Percentiles rank a stretch among this genome's conserved stretches.
Conservation (phyloP, 495 filamentous ascomycete genomes). For the Cryomyces antarcticus region DNA sequence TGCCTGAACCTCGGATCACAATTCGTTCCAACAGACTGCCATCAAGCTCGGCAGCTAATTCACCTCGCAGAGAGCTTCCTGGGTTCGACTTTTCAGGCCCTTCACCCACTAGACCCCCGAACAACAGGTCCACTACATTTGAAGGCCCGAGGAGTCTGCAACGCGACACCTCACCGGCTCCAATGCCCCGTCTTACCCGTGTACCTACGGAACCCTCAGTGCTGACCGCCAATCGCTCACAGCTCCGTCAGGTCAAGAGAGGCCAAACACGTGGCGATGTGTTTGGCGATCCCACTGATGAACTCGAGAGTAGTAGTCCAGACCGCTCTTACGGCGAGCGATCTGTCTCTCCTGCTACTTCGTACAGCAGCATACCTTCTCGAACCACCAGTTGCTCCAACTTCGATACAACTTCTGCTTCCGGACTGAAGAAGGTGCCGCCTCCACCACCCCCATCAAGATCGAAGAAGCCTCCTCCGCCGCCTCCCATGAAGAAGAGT, state of each 20-base stretch:
- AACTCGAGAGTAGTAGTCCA: slow-evolving; percentile 31
- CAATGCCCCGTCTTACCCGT: slow-evolving; percentile 28
- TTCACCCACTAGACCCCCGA: slow-evolving; percentile 15
- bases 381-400: slow-evolving; percentile 32
- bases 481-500: slow-evolving; percentile 19
- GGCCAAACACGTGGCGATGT: slow-evolving; percentile 26
- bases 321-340: slow-evolving; percentile 34
- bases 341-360: slow-evolving; percentile 41
- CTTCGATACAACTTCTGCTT: slow-evolving; percentile 16
- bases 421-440: slow-evolving; percentile 43
- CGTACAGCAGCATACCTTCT: slow-evolving; percentile 36
- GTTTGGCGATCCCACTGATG: slow-evolving; percentile 44
- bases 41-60: slow-evolving; percentile 15
- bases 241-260: slow-evolving; percentile 22
- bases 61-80: slow-evolving; percentile 15
- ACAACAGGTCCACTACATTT: slow-evolving; percentile 31
- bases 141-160: slow-evolving; percentile 34
- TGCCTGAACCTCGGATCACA: slow-evolving; percentile 22
- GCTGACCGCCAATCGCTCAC: slow-evolving; percentile 22
- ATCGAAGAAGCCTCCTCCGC: slow-evolving; percentile 59
- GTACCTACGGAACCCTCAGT: slow-evolving; percentile 34
- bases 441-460: slow-evolving; percentile 69
- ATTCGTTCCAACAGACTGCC: slow-evolving; percentile 33
- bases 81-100: slow-evolving; percentile 16
- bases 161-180: slow-evolving; percentile 26